Evolutionary conservation across 1,284 basidiomycete genomes (phyloP).

Genomic region (Ustanciosporium gigantosporum): DNA sequence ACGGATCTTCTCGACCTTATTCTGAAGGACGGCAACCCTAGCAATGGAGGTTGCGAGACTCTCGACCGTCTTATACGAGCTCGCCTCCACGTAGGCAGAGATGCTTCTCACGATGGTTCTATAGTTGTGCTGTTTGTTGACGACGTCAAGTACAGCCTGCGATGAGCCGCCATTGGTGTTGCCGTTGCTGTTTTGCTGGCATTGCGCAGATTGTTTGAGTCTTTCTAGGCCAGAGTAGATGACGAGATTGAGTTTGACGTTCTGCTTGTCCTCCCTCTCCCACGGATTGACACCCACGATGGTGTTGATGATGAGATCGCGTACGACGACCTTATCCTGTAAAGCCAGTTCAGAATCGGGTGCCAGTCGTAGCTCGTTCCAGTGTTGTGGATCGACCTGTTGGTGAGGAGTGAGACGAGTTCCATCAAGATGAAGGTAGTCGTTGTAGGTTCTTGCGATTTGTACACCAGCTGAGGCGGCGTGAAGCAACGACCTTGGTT

Average conservation of each 20-base stretch:
- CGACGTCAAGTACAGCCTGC: slow-evolving; percentile 43
- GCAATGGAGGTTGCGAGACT: slow-evolving; percentile 72
- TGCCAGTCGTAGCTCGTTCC: slow-evolving; percentile 25
- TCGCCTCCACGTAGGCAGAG: slow-evolving; percentile 63
- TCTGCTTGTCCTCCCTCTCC: slow-evolving; percentile 73
- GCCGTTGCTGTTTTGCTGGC: neutral
- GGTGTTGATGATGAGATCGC: slow-evolving; percentile 67
- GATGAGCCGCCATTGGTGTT: slow-evolving; percentile 7
- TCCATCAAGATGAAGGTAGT: slow-evolving; percentile 35
- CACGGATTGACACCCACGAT: slow-evolving; percentile 76
- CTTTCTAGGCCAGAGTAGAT: slow-evolving; percentile 59
- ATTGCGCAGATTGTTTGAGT: slow-evolving; percentile 6
- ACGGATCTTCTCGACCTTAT: slow-evolving; percentile 43
- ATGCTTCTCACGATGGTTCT: slow-evolving; percentile 44
- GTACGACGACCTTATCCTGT: slow-evolving; percentile 62
- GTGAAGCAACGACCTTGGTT: slow-evolving; percentile 68
- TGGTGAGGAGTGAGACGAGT: slow-evolving; percentile 7
- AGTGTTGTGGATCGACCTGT: slow-evolving; percentile 12
- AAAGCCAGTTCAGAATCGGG: slow-evolving; percentile 27
- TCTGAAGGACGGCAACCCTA: slow-evolving; percentile 62
- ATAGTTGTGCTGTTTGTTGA: slow-evolving; percentile 39
- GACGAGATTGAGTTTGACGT: slow-evolving; percentile 69
- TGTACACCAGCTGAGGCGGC: slow-evolving; percentile 65
- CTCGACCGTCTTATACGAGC: slow-evolving; percentile 74
- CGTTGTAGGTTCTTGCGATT: slow-evolving; percentile 49